Conservation (phyloP, 495 filamentous ascomycete genomes). For the Cercophora scortea region DNA sequence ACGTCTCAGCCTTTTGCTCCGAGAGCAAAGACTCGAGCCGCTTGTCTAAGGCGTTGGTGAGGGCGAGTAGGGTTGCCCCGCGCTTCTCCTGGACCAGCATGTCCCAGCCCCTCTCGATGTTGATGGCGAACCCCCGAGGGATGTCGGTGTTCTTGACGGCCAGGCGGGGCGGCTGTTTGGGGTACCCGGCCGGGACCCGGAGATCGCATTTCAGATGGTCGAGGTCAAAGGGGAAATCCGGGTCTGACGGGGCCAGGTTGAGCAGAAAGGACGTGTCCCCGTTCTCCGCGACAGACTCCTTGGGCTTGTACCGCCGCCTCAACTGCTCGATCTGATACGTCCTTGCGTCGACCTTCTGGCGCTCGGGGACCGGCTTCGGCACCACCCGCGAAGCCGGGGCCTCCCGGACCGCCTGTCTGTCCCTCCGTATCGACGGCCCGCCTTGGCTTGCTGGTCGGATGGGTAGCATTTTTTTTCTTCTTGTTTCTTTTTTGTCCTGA, state of each 20-base stretch:
- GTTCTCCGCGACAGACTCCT: conserved; percentile 44
- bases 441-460: conserved; percentile 8
- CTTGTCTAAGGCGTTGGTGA: conserved; percentile 67
- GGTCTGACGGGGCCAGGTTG: conserved; percentile 69
- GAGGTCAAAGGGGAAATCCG: conserved; percentile 78
- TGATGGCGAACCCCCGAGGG: conserved; percentile 69
- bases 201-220: conserved; percentile 63
- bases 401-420: conserved; percentile 32
- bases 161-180: conserved; percentile 48
- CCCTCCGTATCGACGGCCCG: conserved; percentile 4
- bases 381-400: conserved; percentile 42
- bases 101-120: conserved; percentile 74
- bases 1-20: conserved; percentile 64
- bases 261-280: conserved; percentile 53
- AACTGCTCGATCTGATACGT: conserved; percentile 74
- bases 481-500: too few relatives aligned
- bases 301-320: conserved; percentile 59
- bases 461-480: conserved; percentile 20
- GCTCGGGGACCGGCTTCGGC: conserved; percentile 55
- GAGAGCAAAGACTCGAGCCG: conserved; percentile 66
- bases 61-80: conserved; percentile 53
- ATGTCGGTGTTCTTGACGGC: conserved; percentile 70
- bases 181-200: conserved; percentile 59
- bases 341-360: conserved; percentile 60
- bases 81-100: conserved; percentile 50